Percentiles rank a stretch among this genome's conserved stretches.
Evolutionary conservation across 306 rosid genomes (phyloP).

Genomic region (Cicer cuneatum): DNA sequence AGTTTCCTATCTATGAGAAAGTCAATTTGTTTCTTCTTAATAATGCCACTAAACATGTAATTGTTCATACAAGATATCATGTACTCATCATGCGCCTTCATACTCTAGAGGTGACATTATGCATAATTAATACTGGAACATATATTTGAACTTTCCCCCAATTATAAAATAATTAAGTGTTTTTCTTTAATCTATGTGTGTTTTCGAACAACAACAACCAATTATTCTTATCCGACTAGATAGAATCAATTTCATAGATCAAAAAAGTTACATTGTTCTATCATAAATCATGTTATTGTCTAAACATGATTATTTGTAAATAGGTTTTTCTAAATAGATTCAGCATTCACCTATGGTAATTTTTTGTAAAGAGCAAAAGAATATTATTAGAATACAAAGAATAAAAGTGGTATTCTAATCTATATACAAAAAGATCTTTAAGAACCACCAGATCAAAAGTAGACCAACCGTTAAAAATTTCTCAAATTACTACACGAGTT

Average conservation of each 20-base stretch:
- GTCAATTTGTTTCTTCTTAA: slow-evolving; percentile 70
- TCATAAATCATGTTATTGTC: not conserved
- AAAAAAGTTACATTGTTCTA: not conserved
- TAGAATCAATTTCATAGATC: not conserved
- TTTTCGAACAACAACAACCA: slow-evolving; percentile 41
- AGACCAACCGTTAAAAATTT: not conserved
- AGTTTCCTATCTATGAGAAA: slow-evolving; percentile 39
- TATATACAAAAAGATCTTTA: not conserved
- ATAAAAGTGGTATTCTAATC: not conserved
- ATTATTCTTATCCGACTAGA: not conserved
- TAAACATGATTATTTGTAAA: no score
- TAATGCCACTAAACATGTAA: slow-evolving; percentile 46
- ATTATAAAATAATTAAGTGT: slow-evolving; percentile 59
- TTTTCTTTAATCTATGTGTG: slow-evolving; percentile 58
- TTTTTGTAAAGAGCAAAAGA: not conserved
- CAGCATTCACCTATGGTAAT: not conserved
- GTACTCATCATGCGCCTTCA: not conserved
- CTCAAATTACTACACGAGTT: not conserved
- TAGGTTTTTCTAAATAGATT: not conserved
- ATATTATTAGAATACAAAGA: not conserved
- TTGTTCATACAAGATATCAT: slow-evolving; percentile 37
- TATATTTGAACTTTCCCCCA: slow-evolving; percentile 38
- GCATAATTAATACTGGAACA: not conserved
- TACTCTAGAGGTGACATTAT: not conserved
- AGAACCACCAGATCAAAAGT: not conserved